These are phyloP conservation scores for Andrographis paniculata DNA, from an alignment of 305 asterid genomes.

Conservation along the genomic window DNA sequence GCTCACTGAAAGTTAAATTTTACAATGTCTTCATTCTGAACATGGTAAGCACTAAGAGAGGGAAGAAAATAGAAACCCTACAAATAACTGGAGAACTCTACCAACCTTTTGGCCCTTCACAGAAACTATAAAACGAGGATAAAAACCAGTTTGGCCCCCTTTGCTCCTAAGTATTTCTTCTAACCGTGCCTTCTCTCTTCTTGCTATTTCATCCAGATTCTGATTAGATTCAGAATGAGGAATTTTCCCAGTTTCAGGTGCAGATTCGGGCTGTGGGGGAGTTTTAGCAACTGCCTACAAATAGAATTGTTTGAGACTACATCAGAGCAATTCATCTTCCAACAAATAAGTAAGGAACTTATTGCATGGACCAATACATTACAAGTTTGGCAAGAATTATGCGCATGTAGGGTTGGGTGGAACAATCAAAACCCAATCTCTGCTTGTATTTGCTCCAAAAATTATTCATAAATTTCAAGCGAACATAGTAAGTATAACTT, in stretches of 20 bases:
- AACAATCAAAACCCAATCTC: too few species aligned
- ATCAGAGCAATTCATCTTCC: not conserved
- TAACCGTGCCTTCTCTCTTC: constrained; percentile 53
- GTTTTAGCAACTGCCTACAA: constrained; percentile 33
- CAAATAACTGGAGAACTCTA: constrained; percentile 5
- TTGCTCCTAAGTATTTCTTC: constrained; percentile 61
- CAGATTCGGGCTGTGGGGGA: constrained; percentile 26
- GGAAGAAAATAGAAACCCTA: not conserved
- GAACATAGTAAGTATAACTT: too few species aligned
- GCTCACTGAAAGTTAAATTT: constrained; percentile 13
- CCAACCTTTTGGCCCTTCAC: constrained; percentile 84
- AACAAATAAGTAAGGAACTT: not conserved
- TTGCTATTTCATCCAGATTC: constrained; percentile 64
- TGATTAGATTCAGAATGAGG: constrained; percentile 35
- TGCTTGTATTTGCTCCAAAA: too few species aligned
- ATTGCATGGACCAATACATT: not conserved
- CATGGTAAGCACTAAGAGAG: constrained; percentile 2
- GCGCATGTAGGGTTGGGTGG: too few species aligned
- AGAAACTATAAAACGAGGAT: constrained; percentile 68
- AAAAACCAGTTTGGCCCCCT: constrained; percentile 50
- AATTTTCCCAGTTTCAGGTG: constrained; percentile 24
- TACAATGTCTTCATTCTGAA: too few species aligned
- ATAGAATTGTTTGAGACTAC: constrained; percentile 12
- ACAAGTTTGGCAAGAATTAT: not conserved
- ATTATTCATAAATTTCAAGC: too few species aligned